Conservation (phyloP, 345 rosid genomes). For the Limnanthes douglasii region DNA sequence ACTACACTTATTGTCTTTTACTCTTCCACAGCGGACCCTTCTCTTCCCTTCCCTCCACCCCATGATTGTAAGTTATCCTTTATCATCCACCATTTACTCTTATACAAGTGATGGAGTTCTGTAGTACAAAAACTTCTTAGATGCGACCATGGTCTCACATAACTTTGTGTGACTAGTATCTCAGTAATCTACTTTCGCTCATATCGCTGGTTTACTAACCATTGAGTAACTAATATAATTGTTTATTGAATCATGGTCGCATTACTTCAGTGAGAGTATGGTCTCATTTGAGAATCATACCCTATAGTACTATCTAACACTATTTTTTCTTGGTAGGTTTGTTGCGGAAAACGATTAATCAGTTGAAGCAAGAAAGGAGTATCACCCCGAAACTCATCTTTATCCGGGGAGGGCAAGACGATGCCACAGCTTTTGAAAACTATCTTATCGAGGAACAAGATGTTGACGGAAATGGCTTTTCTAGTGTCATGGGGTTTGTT, state of each 20-base stretch:
- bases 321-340: conserved; percentile 27
- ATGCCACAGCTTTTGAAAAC: conserved; percentile 73
- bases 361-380: conserved; percentile 78
- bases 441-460: conserved; percentile 94
- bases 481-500: conserved; percentile 83
- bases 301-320: conserved; percentile 1
- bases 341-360: conserved; percentile 61
- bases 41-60: conserved; percentile 89
- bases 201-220: no score
- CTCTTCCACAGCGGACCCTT: conserved; percentile 76
- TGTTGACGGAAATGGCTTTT: conserved; percentile 75
- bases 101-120: no score
- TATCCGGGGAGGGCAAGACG: conserved; percentile 71
- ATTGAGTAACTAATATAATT: no score
- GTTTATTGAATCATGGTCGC: no score
- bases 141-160: no score
- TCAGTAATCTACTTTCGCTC: no score
- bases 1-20: conserved; percentile 77
- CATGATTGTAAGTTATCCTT: conserved; percentile 70
- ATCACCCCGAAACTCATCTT: conserved; percentile 80
- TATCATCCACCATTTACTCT: no score
- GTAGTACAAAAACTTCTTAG: no score
- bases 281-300: background rate
- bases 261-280: no score
- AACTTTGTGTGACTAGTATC: no score